A percentile compares a stretch with the other conserved stretches of the same genome.
These are phyloP conservation scores for Pharus latifolius DNA, from an alignment of 176 grass and related monocot genomes.

Conservation along the genomic window DNA sequence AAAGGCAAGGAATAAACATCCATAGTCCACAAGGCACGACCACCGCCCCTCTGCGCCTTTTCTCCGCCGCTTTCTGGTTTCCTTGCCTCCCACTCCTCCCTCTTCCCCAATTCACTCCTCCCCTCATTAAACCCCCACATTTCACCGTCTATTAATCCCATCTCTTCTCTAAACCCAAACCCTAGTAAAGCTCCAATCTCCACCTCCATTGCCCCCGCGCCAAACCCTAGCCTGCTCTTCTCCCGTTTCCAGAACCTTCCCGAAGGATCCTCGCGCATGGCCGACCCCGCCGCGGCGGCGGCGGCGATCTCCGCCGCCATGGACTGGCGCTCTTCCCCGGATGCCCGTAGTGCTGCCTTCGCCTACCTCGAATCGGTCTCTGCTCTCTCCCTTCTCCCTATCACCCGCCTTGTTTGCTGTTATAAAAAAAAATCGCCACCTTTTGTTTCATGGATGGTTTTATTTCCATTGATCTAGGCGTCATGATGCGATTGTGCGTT, in stretches of 20 bases:
- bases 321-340: constrained; percentile 80
- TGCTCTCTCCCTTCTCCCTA: not conserved
- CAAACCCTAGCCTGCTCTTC: constrained; percentile 1
- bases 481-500: no score
- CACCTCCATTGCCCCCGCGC: constrained; percentile 8
- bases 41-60: not conserved
- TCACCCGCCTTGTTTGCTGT: not conserved
- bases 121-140: constrained; percentile 23
- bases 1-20: no score
- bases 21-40: no score
- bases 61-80: not conserved
- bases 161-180: constrained; percentile 18
- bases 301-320: constrained; percentile 74
- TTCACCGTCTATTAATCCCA: constrained; percentile 10
- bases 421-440: no score
- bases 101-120: no score
- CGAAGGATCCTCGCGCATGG: constrained; percentile 32
- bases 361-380: constrained; percentile 82
- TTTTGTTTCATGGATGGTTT: no score
- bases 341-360: constrained; percentile 63
- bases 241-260: not conserved
- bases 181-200: constrained; percentile 11
- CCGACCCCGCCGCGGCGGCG: constrained; percentile 27
- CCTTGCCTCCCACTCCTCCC: constrained; percentile 1
- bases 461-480: no score